Conservation (phyloP, 2,329 filamentous ascomycete species). For the Colletotrichum godetiae region DNA sequence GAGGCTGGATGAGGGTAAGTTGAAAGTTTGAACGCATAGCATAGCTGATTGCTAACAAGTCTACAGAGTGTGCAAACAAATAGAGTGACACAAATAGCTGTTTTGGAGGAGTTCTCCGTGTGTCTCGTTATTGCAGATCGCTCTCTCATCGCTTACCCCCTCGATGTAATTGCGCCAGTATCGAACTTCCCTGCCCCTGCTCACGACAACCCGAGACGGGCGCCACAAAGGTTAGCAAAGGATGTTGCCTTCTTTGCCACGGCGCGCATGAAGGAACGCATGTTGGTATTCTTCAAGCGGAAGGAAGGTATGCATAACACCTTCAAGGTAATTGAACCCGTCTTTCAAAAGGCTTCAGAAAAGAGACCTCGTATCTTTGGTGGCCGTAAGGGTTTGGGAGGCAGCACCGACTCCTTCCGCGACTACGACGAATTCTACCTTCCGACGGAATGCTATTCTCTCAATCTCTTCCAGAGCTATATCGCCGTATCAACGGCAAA, state of each 20-base stretch:
- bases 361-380: constrained; percentile 79
- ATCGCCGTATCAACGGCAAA: constrained; percentile 91
- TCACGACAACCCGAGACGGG: constrained; percentile 80
- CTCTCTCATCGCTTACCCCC: constrained; percentile 89
- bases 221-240: constrained; percentile 92
- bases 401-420: constrained; percentile 93
- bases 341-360: constrained; percentile 91
- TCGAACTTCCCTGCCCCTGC: constrained; percentile 70
- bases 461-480: constrained; percentile 96
- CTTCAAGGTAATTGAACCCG: constrained; percentile 96
- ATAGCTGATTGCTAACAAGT: constrained; percentile 35
- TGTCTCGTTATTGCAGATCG: constrained; percentile 94
- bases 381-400: constrained; percentile 67
- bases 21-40: not conserved
- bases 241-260: constrained; percentile 98
- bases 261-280: constrained; percentile 96
- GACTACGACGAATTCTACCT: constrained; percentile 99
- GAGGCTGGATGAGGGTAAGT: constrained; percentile 89
- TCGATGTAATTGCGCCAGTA: constrained; percentile 82
- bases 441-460: constrained; percentile 91
- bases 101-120: constrained; percentile 94
- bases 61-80: constrained; percentile 77
- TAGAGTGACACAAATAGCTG: constrained; percentile 90
- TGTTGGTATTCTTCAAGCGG: constrained; percentile 96
- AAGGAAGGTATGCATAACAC: constrained; percentile 91